Evolutionary conservation across 164 flowering plant genomes (phyloP), one percentile per base, ranked within the genome.

Genomic region (Chloranthus sessilifolius): DNA sequence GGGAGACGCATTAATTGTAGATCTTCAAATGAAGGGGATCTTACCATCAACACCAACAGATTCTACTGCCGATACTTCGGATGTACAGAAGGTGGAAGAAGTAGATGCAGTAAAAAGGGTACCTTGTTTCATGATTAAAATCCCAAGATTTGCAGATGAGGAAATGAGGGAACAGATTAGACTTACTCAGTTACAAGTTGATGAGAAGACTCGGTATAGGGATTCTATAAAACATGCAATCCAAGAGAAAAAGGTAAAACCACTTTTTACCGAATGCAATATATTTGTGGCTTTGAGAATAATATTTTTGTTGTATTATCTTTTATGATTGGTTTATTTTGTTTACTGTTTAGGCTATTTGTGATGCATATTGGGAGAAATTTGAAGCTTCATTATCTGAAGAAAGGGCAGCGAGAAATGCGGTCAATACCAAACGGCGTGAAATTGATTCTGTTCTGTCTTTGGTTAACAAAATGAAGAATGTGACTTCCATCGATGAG

Each of bases 401-500:
- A 46, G 82, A 69, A 68, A 75, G 58, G 63, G 67, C 68, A 56
- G 84, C 81, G 26, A 59, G 83, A 6, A 77, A 73, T 25, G 51
- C 45, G 26, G 60, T 79, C 10, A 68, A 50, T 58, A 66, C 75
- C 43, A 88, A 79, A 61, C 68, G 83, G 16, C 66, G 59, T 54
- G 91, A 88, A 65, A 65, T 85, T 47, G 85, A 79, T 41, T 66
- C 83, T 45, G 72, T 75, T 44, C 83, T 76, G 37, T 66, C 74
- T 53, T 48, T 70, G 56, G 63, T 85, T 35, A 69, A 73, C 64
- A 78, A 45, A 57, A 72, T 78, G 54, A 83, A 76, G 68, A 71
- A 71, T 65, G 90, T 83, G 50, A 63, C 61, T 21, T 75, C 92
- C n/a, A 62, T 87, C 38, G 88, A 73, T 4, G 96, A 85, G 46